Conservation (phyloP, 352 stramenopile genomes). For the Aphanomyces astaci region DNA sequence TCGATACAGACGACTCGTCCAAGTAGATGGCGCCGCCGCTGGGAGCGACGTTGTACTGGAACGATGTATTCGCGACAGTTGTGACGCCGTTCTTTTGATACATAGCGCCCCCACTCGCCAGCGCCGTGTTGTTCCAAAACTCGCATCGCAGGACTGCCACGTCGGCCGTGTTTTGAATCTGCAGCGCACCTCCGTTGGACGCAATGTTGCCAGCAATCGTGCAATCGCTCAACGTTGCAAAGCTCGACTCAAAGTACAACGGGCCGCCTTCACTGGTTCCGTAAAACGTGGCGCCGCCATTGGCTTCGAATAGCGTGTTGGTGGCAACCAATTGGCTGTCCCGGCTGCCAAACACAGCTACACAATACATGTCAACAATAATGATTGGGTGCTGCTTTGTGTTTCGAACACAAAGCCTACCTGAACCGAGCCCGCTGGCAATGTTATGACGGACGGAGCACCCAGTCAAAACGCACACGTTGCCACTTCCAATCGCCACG, state of each 20-base stretch:
- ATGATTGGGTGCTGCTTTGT: too few species aligned
- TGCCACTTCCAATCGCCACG: constrained; percentile 37
- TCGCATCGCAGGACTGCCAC: constrained; percentile 25
- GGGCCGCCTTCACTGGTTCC: constrained; percentile 33
- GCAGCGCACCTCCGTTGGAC: constrained; percentile 43
- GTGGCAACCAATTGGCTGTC: constrained; percentile 23
- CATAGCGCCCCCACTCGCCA: constrained; percentile 45
- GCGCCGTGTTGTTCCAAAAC: constrained; percentile 38
- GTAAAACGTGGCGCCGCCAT: constrained; percentile 22
- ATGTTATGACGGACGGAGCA: constrained; percentile 55
- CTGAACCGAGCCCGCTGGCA: constrained; percentile 30
- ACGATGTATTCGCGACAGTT: not conserved
- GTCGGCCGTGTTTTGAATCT: constrained; percentile 34
- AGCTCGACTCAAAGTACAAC: constrained; percentile 39
- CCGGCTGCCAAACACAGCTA: constrained; percentile 31
- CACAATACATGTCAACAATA: constrained; percentile 35
- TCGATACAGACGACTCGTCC: not conserved
- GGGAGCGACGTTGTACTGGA: not conserved
- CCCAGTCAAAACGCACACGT: constrained; percentile 40
- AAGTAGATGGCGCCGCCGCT: constrained; percentile 7
- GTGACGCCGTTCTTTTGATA: constrained; percentile 25
- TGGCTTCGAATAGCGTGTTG: constrained; percentile 31
- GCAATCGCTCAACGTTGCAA: constrained; percentile 27
- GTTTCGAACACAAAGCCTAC: too few species aligned
- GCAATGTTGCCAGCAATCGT: constrained; percentile 34